Evolutionary conservation across 106 monocot genomes (phyloP), one percentile per base, ranked within the genome.

Genomic region (Allium sativum): DNA sequence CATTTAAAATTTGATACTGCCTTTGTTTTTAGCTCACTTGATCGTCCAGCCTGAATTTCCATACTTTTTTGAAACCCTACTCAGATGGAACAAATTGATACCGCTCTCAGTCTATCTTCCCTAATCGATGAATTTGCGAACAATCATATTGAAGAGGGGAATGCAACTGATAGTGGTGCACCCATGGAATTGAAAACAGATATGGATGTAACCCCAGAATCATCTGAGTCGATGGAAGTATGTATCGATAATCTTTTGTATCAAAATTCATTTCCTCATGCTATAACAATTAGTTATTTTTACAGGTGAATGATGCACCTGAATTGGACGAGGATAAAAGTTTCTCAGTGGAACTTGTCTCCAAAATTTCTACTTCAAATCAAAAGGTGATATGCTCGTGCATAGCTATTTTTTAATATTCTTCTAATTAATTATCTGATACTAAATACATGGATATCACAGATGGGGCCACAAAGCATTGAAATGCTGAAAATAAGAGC

Each of bases 401-500:
- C 46, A 71, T 42, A 43, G 42, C 50, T 44, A 10, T 21, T 42
- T 20, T 21, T 40, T n/a, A 66, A 46, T 15, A 10, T 8, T 15
- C 10, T 11, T 56, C 57, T 68, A 19, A 31, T 13, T 45, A 45
- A 10, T 45, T 11, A 61, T 45, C 20, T 52, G 14, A 55, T 44
- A 17, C 47, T 67, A 45, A 59, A 65, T 54, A 17, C 66, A 50
- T 40, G 86, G 85, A 61, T 74, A 54, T 43, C 21, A 57, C 62
- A 71, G 56, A 48, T 77, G 22, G 78, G 78, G 18, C 43, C 44
- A 17, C 80, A 83, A 45, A 87, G 90, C 55, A 69, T 70, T 67
- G 75, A 95, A 74, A 95, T 95, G 94, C 67, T 95, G 56, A 87
- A 95, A 75, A 55, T 87, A 57, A 81, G 94, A 66, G 87, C 78